These are phyloP conservation scores for Pseudozyma flocculosa DNA, from an alignment of 1,284 basidiomycete genomes.

Conservation along the genomic window DNA sequence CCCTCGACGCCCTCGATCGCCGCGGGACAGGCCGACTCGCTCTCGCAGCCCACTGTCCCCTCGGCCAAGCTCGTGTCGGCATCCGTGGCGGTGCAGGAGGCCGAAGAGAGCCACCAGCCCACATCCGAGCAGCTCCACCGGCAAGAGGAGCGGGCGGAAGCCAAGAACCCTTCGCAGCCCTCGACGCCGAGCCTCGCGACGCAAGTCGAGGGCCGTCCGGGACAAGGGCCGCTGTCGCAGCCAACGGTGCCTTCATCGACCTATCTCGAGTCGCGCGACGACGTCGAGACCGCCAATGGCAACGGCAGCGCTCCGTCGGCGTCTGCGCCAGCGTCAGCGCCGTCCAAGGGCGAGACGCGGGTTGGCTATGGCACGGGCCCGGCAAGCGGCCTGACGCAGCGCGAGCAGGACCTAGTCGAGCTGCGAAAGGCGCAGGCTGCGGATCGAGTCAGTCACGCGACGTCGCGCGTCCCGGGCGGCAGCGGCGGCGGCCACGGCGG, in stretches of 20 bases:
- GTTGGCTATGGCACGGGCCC: slow-evolving; percentile 19
- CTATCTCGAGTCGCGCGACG: neutral
- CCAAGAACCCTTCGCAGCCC: slow-evolving; percentile 19
- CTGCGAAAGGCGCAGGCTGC: slow-evolving; percentile 27
- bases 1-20: slow-evolving; percentile 18
- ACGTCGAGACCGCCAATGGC: neutral
- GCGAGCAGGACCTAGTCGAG: slow-evolving; percentile 31
- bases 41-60: slow-evolving; percentile 32
- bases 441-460: slow-evolving; percentile 11
- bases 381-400: slow-evolving; percentile 15
- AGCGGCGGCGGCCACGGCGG: slow-evolving; percentile 8
- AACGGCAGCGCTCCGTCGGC: neutral
- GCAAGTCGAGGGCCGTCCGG: too few species aligned
- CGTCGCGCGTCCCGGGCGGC: slow-evolving; percentile 3
- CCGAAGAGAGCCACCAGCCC: neutral
- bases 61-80: slow-evolving; percentile 16
- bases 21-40: slow-evolving; percentile 8
- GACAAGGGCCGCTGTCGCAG: slow-evolving; percentile 19
- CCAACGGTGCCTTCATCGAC: slow-evolving; percentile 26
- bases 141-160: slow-evolving; percentile 16
- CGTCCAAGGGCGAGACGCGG: slow-evolving; percentile 13
- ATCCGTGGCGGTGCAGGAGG: slow-evolving; percentile 9
- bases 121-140: too few species aligned
- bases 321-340: too few species aligned
- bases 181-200: slow-evolving; percentile 6